These are phyloP conservation scores for Xylaria flabelliformis DNA, from an alignment of 495 filamentous ascomycete genomes.

Conservation along the genomic window DNA sequence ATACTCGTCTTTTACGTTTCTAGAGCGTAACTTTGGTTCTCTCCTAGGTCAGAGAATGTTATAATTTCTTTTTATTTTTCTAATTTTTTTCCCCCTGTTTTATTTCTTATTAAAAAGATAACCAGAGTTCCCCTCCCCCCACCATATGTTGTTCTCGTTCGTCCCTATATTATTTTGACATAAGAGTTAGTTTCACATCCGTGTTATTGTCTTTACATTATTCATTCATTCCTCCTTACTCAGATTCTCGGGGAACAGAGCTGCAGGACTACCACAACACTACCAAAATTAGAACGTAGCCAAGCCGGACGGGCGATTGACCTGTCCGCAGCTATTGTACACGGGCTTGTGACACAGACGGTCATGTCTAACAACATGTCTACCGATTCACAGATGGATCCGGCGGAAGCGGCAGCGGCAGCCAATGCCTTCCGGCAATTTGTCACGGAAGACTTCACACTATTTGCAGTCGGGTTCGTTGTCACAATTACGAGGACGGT, in stretches of 20 bases:
- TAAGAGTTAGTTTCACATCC: neutral
- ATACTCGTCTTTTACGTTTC: neutral
- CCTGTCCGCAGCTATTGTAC: too few species aligned
- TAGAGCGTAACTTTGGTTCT: neutral
- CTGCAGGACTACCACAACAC: too few species aligned
- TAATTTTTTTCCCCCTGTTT: too few species aligned
- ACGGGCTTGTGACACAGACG: neutral
- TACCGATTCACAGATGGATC: conserved; percentile 17
- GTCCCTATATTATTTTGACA: neutral
- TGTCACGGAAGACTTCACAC: conserved; percentile 54
- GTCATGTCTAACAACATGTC: conserved; percentile 12
- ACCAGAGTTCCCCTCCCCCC: too few species aligned
- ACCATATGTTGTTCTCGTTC: neutral
- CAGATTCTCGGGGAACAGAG: too few species aligned
- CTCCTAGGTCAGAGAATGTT: neutral
- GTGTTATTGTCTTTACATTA: neutral
- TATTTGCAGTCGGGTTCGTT: conserved; percentile 49
- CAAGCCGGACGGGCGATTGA: too few species aligned
- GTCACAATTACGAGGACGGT: conserved; percentile 47
- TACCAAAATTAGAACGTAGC: too few species aligned
- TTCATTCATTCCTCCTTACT: neutral
- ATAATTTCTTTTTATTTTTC: neutral
- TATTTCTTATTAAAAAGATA: too few species aligned
- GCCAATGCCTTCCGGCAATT: conserved; percentile 41
- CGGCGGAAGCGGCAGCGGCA: conserved; percentile 43